A percentile compares a stretch with the other conserved stretches of the same genome.
Conservation (phyloP, 306 rosid genomes). For the Datisca glomerata region DNA sequence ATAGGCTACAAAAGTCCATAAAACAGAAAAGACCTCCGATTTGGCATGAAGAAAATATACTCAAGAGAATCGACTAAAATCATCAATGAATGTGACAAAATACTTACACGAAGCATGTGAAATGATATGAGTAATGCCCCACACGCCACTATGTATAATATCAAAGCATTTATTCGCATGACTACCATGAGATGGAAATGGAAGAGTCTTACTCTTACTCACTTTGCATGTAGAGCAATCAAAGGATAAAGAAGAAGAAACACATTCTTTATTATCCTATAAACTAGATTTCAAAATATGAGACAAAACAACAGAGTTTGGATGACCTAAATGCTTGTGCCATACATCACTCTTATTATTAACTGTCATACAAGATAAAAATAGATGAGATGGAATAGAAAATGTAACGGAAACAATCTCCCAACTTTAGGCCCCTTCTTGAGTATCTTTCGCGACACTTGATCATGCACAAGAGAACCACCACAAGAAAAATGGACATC, state of each 20-base stretch:
- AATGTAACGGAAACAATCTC: not conserved
- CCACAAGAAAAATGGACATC: not conserved
- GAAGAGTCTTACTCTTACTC: constrained; percentile 2
- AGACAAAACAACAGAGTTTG: too few relatives aligned
- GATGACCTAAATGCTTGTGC: too few relatives aligned
- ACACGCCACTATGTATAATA: constrained; percentile 1
- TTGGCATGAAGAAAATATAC: too few relatives aligned
- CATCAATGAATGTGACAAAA: not conserved
- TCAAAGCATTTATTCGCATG: not conserved
- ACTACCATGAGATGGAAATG: not conserved
- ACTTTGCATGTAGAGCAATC: constrained; percentile 3
- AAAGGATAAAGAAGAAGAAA: not conserved
- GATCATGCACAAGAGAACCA: constrained; percentile 1
- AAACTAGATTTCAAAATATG: too few relatives aligned
- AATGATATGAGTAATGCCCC: not conserved
- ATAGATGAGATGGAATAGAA: too few relatives aligned
- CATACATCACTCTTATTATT: too few relatives aligned
- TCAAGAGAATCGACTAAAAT: not conserved
- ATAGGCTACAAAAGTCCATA: too few relatives aligned
- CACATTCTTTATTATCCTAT: not conserved
- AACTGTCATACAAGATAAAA: too few relatives aligned
- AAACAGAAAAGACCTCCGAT: not conserved
- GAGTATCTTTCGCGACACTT: not conserved
- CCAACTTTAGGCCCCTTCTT: not conserved
- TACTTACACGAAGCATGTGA: not conserved